Evolutionary conservation across 805 yeast genomes (phyloP).

Genomic region (Wickerhamomyces bovis): DNA sequence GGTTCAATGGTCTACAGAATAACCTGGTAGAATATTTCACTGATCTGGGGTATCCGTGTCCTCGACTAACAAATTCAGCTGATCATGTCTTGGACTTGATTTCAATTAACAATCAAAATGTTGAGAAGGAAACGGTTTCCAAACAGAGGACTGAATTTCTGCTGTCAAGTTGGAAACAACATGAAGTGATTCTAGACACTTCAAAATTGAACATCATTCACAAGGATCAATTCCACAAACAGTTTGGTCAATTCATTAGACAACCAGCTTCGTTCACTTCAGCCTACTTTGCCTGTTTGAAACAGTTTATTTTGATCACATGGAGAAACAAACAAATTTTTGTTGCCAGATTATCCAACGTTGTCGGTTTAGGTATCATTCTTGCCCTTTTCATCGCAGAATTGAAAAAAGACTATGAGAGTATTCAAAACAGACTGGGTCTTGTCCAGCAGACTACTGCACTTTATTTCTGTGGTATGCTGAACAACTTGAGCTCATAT

Average conservation of each 20-base stretch:
- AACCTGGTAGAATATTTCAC: constrained; percentile 45
- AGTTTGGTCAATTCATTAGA: constrained; percentile 13
- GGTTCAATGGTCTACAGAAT: constrained; percentile 57
- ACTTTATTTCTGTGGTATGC: constrained; percentile 74
- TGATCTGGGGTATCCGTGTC: constrained; percentile 47
- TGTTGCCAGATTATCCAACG: constrained; percentile 59
- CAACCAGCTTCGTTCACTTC: constrained; percentile 12
- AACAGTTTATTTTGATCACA: constrained; percentile 24
- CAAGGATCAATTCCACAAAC: constrained; percentile 8
- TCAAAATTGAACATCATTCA: constrained; percentile 4
- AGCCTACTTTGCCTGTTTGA: constrained; percentile 17
- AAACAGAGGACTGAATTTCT: constrained; percentile 13
- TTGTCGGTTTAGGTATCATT: constrained; percentile 61
- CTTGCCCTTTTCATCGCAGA: constrained; percentile 66
- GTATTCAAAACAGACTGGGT: constrained; percentile 68
- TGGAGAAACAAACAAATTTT: constrained; percentile 49
- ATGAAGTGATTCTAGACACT: background rate
- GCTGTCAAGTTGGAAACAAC: constrained; percentile 12
- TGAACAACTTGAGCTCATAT: constrained; percentile 69
- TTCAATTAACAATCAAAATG: constrained; percentile 31
- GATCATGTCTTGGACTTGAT: constrained; percentile 72
- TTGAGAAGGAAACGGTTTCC: constrained; percentile 11
- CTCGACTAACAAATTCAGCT: constrained; percentile 61
- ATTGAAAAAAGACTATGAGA: constrained; percentile 36
- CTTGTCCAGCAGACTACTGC: constrained; percentile 68